Conservation (phyloP, 768 basidiomycete genomes). For the Suillus subalutaceus region DNA sequence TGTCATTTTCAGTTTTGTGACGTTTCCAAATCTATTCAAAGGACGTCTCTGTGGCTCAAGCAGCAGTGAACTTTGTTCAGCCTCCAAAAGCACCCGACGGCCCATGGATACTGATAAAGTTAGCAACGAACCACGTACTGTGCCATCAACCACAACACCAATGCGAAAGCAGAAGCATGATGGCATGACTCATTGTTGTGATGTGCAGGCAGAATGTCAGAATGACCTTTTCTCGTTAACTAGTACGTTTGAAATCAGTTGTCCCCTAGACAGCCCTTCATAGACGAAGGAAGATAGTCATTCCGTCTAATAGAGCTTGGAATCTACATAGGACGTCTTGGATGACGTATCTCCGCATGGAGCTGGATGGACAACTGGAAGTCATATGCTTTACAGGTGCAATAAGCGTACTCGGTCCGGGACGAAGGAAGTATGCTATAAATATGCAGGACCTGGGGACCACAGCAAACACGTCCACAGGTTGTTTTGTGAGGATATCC, state of each 20-base stretch:
- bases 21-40: background rate
- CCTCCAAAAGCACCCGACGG: background rate
- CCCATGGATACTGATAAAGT: background rate
- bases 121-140: background rate
- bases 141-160: background rate
- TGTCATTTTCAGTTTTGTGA: no score
- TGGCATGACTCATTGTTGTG: background rate
- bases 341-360: background rate
- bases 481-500: no score
- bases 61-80: background rate
- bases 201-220: background rate
- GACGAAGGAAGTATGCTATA: no score
- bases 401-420: no score
- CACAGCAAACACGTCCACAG: background rate
- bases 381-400: no score
- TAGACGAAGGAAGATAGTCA: background rate
- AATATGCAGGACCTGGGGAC: background rate
- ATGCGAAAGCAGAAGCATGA: background rate
- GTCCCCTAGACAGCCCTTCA: background rate
- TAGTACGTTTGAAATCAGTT: background rate
- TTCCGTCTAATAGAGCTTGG: background rate
- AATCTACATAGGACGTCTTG: background rate
- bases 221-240: background rate
- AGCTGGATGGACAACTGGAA: no score
- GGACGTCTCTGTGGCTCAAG: background rate